Base-by-base conservation (phyloP, 2,329 filamentous ascomycete genomes). In the Apiospora sp. region DNA sequence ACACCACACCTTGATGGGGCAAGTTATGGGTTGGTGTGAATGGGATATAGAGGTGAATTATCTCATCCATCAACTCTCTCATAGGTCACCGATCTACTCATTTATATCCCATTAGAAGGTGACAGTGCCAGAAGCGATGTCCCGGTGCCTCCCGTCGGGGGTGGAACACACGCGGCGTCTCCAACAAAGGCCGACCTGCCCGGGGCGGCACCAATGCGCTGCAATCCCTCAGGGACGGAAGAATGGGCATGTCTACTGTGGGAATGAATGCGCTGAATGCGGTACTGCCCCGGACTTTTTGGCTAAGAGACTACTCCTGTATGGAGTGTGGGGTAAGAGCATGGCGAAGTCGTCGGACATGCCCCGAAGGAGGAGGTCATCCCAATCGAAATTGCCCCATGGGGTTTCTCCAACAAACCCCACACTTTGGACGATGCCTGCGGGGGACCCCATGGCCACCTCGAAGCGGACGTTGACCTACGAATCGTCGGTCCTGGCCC, bases 381-480 rank as follows among this genome's bases (percentile, higher is more conserved):
- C 30, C 30, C 30, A 30, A 37, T 10, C 37, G 10, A 41, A 7
- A 7, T 41, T 41, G 37, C 37, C 37, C 37, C 37, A 41, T 41
- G 37, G 54, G 54, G 54, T 30, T 6, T 37, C 54, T 22, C 54
- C 54, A 61, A n/a, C 1, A 10, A 37, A 37, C 54, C 54, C 54
- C 54, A 61, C 54, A 37, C 54, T 61, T 19, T 10, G 54, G 7
- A 22, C 5, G 10, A 22, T 37, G 8, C 54, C 16, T 37, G 19
- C 13, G 27, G 30, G 27, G 30, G 12, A 19, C 30, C 54, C 7
- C 54, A 16, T 37, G 14, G 30, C 27, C 30, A 49, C 54, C 30
- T 37, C 54, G 27, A 34, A n/a, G 54, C 54, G 54, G 54, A 37
- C 30, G 27, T 37, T 61, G 54, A 37, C 54, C 54, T 61, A 61